Base-by-base conservation (phyloP, 306 rosid species). In the Luffa acutangula region DNA sequence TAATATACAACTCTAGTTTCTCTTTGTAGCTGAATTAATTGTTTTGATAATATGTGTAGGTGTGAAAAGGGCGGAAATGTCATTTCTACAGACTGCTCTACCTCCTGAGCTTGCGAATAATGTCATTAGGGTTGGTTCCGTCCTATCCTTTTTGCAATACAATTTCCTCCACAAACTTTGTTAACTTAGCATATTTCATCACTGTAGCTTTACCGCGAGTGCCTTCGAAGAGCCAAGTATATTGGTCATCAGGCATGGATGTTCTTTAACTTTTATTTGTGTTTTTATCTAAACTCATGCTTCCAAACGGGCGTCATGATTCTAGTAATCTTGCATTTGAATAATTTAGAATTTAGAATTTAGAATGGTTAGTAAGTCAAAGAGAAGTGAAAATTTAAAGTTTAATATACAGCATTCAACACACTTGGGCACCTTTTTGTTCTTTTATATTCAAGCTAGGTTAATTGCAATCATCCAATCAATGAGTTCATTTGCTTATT, bases 81-180 rank as follows among this genome's bases (percentile, higher is more conserved):
- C 98, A 21, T 88, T 97, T n/a, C 91, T 95, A 85, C 97, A 95
- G 83, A 92, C 92, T 18, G 95, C 90, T 4, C 85, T 95, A 71
- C 97, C 98, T 79, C 97, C 97, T 81, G 98, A 95, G 71, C 91
- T 92, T 15, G 97, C 98, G 74, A 92, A 95, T 90, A 95, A 92
- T 84, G 90, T 54, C 74, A 86, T 92, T 78, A 86, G 98, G 91
- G 98, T 94, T 49, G 77, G 88, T 74, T 13, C 43, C 63, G 1
- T 39, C 11, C 52, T 21, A 14, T 60, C 70, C 36, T 77, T 70
- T 39, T 42, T 78, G 42, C 18, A 9, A 53, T 37, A 8, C 13
- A 25, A 21, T 78, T 52, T 79, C 6, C 25, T n/a, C 67, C 31
- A 5, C 34, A 11, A 5, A n/a, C 20, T 11, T 43, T 78, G 5